Evolutionary conservation across 2,329 filamentous ascomycete genomes (phyloP).

Genomic region (Drechslerella dactyloides): DNA sequence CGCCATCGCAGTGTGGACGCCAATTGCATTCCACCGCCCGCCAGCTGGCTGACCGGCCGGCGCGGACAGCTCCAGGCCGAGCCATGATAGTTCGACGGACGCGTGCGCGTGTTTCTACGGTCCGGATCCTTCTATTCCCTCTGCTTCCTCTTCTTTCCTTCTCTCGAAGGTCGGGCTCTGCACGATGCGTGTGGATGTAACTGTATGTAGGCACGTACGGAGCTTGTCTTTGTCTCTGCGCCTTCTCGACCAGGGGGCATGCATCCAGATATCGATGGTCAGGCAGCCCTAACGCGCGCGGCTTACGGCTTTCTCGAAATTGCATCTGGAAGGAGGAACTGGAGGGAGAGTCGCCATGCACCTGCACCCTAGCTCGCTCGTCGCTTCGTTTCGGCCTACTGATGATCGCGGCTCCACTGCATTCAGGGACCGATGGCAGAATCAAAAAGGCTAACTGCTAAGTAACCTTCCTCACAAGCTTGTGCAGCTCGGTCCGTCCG

Average conservation of each 20-base stretch:
- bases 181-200: too few species aligned
- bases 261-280: not conserved
- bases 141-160: not conserved
- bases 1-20: conserved; percentile 26
- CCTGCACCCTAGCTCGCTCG: conserved; percentile 1
- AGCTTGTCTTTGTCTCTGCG: too few species aligned
- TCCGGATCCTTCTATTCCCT: too few species aligned
- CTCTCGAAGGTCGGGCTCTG: not conserved
- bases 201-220: too few species aligned
- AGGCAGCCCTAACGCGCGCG: not conserved
- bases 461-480: not conserved
- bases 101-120: not conserved
- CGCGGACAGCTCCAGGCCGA: too few species aligned
- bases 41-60: too few species aligned
- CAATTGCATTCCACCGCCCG: not conserved
- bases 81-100: not conserved
- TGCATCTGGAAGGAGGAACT: conserved; percentile 44
- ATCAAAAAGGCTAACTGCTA: too few species aligned
- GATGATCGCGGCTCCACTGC: conserved; percentile 12
- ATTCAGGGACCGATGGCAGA: not conserved
- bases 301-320: conserved; percentile 37
- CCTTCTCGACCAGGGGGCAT: not conserved
- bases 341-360: conserved; percentile 14
- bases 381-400: conserved; percentile 24
- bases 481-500: not conserved